phyloP scores from a whole-genome alignment of 371 early-diverging fungal genomes.

The Massospora cicadina region DNA sequence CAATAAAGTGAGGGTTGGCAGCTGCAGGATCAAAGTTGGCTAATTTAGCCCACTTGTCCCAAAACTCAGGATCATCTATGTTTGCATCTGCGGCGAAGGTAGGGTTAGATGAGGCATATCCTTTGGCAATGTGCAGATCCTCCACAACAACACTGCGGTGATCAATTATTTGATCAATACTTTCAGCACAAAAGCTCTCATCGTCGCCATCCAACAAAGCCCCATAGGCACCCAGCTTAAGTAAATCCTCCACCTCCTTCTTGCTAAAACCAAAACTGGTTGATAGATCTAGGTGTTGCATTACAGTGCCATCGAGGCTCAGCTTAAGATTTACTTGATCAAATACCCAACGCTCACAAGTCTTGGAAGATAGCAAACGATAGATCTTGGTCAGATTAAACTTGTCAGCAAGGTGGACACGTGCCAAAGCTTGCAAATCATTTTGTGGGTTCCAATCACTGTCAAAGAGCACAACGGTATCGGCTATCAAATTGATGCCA shows the following conservation, averaged over 20 bases:
- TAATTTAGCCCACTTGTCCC: slow-evolving; percentile 87
- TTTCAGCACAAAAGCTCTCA: slow-evolving; percentile 5
- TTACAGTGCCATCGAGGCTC: slow-evolving; percentile 77
- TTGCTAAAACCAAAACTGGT: not conserved
- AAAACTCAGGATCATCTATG: slow-evolving; percentile 94
- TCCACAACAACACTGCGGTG: slow-evolving; percentile 75
- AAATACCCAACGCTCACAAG: slow-evolving; percentile 93
- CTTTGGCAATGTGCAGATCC: slow-evolving; percentile 55
- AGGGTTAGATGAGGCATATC: slow-evolving; percentile 87
- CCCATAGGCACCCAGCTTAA: slow-evolving; percentile 30
- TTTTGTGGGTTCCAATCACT: slow-evolving; percentile 96
- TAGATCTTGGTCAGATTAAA: slow-evolving; percentile 77
- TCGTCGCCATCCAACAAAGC: slow-evolving; percentile 66
- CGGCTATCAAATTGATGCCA: slow-evolving; percentile 89
- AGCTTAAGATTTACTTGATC: slow-evolving; percentile 87
- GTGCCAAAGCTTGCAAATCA: slow-evolving; percentile 88
- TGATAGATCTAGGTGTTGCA: slow-evolving; percentile 50
- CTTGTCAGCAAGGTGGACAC: slow-evolving; percentile 94
- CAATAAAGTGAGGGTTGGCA: slow-evolving; percentile 38
- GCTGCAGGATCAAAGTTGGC: slow-evolving; percentile 39
- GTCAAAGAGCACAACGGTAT: slow-evolving; percentile 90
- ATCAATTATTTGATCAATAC: slow-evolving; percentile 53
- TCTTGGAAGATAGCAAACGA: slow-evolving; percentile 75
- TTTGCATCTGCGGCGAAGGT: slow-evolving; percentile 86
- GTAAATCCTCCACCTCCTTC: slow-evolving; percentile 61